Conservation (phyloP, 1,284 basidiomycete species). For the Melampsora abietis-canadensis region DNA sequence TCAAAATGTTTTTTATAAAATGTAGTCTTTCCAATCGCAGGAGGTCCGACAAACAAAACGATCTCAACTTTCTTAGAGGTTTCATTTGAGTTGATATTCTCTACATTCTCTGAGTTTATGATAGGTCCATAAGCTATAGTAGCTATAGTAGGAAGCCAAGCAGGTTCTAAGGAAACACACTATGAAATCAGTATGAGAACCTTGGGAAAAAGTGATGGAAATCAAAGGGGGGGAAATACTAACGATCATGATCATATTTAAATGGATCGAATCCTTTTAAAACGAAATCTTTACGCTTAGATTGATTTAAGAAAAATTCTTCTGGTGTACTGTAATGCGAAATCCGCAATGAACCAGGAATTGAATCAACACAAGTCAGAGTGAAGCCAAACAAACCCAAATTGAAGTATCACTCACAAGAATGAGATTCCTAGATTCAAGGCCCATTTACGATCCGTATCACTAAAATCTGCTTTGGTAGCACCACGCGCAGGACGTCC, state of each 20-base stretch:
- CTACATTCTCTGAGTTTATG: slow-evolving; percentile 18
- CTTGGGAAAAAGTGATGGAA: background rate
- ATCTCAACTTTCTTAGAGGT: slow-evolving; percentile 56
- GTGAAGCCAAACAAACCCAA: too few relatives aligned
- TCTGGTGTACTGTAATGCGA: slow-evolving; percentile 51
- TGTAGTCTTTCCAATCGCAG: slow-evolving; percentile 79
- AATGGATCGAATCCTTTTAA: slow-evolving; percentile 61
- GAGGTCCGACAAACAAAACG: slow-evolving; percentile 81
- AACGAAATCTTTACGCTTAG: slow-evolving; percentile 56
- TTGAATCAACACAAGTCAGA: slow-evolving; percentile 53
- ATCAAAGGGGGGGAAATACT: background rate
- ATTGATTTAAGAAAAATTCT: slow-evolving; percentile 73
- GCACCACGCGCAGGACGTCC: slow-evolving; percentile 59
- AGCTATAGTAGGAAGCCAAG: slow-evolving; percentile 64
- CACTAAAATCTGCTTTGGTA: slow-evolving; percentile 62
- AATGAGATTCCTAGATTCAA: slow-evolving; percentile 14
- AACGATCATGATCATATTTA: slow-evolving; percentile 41
- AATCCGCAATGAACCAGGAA: slow-evolving; percentile 4
- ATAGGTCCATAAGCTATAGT: slow-evolving; percentile 57
- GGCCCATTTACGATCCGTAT: slow-evolving; percentile 61
- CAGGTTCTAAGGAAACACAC: slow-evolving; percentile 57
- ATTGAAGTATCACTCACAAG: slow-evolving; percentile 10
- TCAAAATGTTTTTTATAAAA: slow-evolving; percentile 71
- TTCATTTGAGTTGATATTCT: slow-evolving; percentile 46
- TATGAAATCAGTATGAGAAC: background rate